A percentile compares a stretch with the other conserved stretches of the same genome.
These are phyloP conservation scores for Lactuca sativa DNA, from an alignment of 129 eudicot species.

Conservation along the genomic window DNA sequence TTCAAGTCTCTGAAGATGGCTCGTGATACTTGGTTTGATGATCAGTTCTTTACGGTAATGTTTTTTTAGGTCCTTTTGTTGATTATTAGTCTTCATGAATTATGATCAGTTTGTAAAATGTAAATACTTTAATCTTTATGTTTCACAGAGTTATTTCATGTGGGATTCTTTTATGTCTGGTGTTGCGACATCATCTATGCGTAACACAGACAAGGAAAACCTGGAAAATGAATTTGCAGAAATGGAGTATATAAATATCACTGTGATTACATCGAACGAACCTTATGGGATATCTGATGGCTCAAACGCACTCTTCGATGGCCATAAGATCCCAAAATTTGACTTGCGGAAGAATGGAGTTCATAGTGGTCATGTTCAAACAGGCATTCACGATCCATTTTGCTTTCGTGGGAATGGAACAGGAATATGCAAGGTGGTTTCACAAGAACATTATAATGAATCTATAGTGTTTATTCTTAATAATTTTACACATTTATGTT, in stretches of 20 bases:
- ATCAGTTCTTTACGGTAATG: conserved; percentile 59
- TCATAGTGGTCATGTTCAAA: conserved; percentile 95
- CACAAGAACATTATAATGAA: not conserved
- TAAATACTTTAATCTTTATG: not conserved
- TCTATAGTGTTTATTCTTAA: not conserved
- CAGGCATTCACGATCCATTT: conserved; percentile 67
- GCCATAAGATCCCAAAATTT: conserved; percentile 43
- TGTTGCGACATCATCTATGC: conserved; percentile 77
- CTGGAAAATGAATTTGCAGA: conserved; percentile 79
- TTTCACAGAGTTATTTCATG: conserved; percentile 73
- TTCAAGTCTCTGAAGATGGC: conserved; percentile 65
- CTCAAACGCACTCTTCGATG: conserved; percentile 70
- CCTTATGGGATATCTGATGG: conserved; percentile 84
- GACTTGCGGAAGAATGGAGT: conserved; percentile 58
- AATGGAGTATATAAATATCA: conserved; percentile 76
- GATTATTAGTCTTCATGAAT: not conserved
- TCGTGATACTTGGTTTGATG: conserved; percentile 69
- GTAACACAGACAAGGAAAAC: conserved; percentile 24
- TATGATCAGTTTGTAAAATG: not conserved
- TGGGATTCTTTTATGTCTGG: conserved; percentile 89
- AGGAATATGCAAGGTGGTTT: conserved; percentile 79
- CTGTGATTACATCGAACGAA: conserved; percentile 75
- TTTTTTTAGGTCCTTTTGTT: not conserved
- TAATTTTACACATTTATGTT: not conserved
- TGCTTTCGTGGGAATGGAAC: conserved; percentile 53